A percentile compares a stretch with the other conserved stretches of the same genome.
Evolutionary conservation across 2,329 filamentous ascomycete species (phyloP).

Genomic region (Mariannaea elegans): DNA sequence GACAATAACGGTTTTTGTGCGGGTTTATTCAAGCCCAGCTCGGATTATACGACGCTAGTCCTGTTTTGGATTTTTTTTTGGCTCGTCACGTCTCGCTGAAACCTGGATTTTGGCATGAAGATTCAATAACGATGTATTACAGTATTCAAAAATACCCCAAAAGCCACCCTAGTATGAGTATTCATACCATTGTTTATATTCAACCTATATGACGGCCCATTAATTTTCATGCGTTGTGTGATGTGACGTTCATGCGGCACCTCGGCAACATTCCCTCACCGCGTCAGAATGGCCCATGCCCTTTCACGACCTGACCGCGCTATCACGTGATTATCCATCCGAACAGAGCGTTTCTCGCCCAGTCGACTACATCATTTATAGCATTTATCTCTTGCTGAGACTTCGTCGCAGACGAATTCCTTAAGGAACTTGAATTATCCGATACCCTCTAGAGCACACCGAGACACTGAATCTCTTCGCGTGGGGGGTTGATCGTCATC

Average conservation of each 20-base stretch:
- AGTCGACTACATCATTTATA: constrained; percentile 1
- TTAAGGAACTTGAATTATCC: background rate
- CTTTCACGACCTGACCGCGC: constrained; percentile 23
- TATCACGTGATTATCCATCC: constrained; percentile 31
- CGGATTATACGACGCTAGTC: background rate
- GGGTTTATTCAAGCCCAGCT: constrained; percentile 17
- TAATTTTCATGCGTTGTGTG: background rate
- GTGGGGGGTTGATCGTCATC: constrained; percentile 5
- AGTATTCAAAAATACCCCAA: background rate
- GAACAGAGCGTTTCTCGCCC: background rate
- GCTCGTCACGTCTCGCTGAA: constrained; percentile 37
- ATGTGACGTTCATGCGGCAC: constrained; percentile 16
- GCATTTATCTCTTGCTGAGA: constrained; percentile 17
- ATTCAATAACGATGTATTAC: constrained; percentile 9
- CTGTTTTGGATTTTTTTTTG: constrained; percentile 18
- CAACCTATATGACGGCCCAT: background rate
- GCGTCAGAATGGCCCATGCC: constrained; percentile 13
- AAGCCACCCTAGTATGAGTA: background rate
- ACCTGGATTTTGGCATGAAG: constrained; percentile 20
- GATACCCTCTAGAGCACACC: constrained; percentile 11
- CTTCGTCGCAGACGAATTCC: constrained; percentile 24
- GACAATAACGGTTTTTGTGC: constrained; percentile 34
- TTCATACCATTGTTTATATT: background rate
- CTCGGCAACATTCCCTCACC: constrained; percentile 2
- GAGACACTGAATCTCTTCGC: constrained; percentile 24